Evolutionary conservation across 1,284 basidiomycete genomes (phyloP).

Genomic region (Cutaneotrichosporon dermatis): DNA sequence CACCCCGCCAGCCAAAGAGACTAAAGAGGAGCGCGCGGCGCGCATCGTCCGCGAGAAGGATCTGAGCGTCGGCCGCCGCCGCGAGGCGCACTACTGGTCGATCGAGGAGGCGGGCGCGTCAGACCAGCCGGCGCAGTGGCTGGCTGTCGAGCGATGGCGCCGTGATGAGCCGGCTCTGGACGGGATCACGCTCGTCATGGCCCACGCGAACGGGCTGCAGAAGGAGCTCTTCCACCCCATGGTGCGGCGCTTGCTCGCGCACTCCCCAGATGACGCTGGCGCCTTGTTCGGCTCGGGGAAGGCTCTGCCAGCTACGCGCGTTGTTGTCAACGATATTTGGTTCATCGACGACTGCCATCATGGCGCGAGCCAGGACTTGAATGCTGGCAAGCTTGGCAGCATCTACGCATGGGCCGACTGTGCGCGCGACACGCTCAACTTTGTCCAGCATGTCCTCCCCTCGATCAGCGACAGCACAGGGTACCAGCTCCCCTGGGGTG

Average conservation of each 20-base stretch:
- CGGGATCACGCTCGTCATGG: slow-evolving; percentile 64
- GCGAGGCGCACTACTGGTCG: slow-evolving; percentile 6
- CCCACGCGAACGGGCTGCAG: slow-evolving; percentile 75
- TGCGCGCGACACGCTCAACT: slow-evolving; percentile 46
- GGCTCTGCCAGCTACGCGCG: neutral
- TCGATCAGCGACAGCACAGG: neutral
- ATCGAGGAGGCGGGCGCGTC: slow-evolving; percentile 10
- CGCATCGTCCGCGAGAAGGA: slow-evolving; percentile 18
- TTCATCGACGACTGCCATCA: slow-evolving; percentile 70
- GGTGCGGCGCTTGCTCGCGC: slow-evolving; percentile 51
- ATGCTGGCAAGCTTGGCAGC: slow-evolving; percentile 54
- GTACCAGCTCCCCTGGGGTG: slow-evolving; percentile 41
- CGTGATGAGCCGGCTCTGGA: slow-evolving; percentile 14
- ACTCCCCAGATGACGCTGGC: neutral
- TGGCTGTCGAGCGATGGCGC: slow-evolving; percentile 26
- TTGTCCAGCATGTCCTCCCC: slow-evolving; percentile 51
- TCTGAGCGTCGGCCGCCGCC: neutral
- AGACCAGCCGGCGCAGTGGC: slow-evolving; percentile 46
- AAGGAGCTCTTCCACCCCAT: slow-evolving; percentile 71
- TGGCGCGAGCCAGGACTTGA: slow-evolving; percentile 68
- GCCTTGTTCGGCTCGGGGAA: slow-evolving; percentile 5
- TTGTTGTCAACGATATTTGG: slow-evolving; percentile 68
- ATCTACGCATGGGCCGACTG: slow-evolving; percentile 42
- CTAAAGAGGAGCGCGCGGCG: slow-evolving; percentile 33
- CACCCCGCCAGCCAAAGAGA: slow-evolving; percentile 12